Evolutionary conservation across 768 basidiomycete genomes (phyloP), one percentile per base, ranked within the genome.

Genomic region (Boletales sp.): DNA sequence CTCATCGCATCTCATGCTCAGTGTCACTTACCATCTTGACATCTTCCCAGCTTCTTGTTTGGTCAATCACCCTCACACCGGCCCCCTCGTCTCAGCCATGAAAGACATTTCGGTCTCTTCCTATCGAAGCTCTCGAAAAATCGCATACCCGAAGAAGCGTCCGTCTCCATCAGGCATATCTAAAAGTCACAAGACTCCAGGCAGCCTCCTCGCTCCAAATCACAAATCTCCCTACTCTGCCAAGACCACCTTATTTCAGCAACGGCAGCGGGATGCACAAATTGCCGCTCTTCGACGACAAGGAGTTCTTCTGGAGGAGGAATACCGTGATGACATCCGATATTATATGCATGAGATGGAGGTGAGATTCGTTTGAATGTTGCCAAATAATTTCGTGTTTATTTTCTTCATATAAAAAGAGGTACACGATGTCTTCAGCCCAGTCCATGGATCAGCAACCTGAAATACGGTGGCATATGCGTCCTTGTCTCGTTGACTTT

Each of bases 381-480:
- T 15, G 14, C 15, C 35, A 12, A 45, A 53, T 46, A 8, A 5
- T 31, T 19, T 36, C 21, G 29, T 56, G 19, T 46, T 55, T 50
- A 59, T 45, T n/a, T 44, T 43, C 43, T 11, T 36, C 2, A 34
- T n/a, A 32, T 19, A 31, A 50, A 51, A 29, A 94, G 94, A 80
- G 78, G 50, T 82, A 69, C 61, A 98, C 95, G 34, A 87, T 90
- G 81, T 89, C 89, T 27, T 93, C 87, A n/a, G 83, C 86, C 34
- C 81, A 93, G 56, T 92, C 93, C 44, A 99, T 99, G 91, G 97
- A 99, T 68, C 92, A 94, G 73, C 97, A 99, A 66, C 95, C 97
- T 31, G 97, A 99, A 71, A 93, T 99, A 64, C 80, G 87, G 61
- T 98, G 97, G 97, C 91, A 94, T 71, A 99, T 99, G 97, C 91